A percentile compares a stretch with the other conserved stretches of the same genome.
These are phyloP conservation scores for Fusarium xyrophilum DNA, from an alignment of 2,329 filamentous ascomycete genomes.

Conservation along the genomic window DNA sequence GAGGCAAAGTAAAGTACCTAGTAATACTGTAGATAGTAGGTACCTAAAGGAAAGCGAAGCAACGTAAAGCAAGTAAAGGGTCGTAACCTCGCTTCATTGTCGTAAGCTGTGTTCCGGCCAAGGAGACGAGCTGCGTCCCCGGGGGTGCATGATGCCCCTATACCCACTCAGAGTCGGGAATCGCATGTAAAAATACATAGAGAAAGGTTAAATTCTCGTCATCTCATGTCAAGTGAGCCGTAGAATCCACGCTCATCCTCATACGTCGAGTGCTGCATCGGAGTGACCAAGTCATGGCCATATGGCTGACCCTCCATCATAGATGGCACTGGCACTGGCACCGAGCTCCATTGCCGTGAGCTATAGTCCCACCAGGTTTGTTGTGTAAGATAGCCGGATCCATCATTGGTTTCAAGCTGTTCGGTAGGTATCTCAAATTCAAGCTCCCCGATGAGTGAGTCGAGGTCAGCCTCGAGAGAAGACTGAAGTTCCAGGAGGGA, in stretches of 20 bases:
- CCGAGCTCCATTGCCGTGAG: conserved; percentile 27
- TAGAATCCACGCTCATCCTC: conserved; percentile 27
- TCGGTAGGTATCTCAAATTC: conserved; percentile 31
- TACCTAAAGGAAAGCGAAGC: neutral
- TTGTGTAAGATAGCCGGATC: conserved; percentile 17
- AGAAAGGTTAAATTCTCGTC: neutral
- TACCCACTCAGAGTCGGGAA: conserved; percentile 9
- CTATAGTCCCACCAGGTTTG: conserved; percentile 29
- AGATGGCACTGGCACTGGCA: conserved; percentile 17
- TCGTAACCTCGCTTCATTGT: conserved; percentile 30
- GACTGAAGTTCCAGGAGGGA: conserved; percentile 29
- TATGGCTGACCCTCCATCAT: conserved; percentile 22
- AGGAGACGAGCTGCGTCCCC: conserved; percentile 25
- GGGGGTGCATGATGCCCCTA: conserved; percentile 1
- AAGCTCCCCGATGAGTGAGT: conserved; percentile 32
- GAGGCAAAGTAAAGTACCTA: neutral
- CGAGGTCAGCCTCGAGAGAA: conserved; percentile 33
- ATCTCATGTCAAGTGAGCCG: conserved; percentile 25
- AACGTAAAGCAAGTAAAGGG: neutral
- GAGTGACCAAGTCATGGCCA: conserved; percentile 17
- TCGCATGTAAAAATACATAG: conserved; percentile 19
- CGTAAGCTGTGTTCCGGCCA: conserved; percentile 28
- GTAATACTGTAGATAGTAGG: neutral
- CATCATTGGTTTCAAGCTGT: conserved; percentile 20
- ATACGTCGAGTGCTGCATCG: conserved; percentile 19